These are phyloP conservation scores for Globisporangium radiosum DNA, from an alignment of 352 stramenopile genomes.

Conservation along the genomic window DNA sequence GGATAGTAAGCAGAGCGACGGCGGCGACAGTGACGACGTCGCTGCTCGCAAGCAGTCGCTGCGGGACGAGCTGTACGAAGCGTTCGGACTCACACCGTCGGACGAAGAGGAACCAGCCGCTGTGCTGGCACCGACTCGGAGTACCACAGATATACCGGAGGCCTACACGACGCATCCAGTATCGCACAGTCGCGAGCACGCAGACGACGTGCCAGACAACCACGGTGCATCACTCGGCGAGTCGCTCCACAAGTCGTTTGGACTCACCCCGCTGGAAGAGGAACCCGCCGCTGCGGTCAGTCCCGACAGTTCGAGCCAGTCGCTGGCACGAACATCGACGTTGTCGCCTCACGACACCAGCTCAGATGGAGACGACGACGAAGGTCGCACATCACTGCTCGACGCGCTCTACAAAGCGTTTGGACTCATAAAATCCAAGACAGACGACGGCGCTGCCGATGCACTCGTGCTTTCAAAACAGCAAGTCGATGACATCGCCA, in stretches of 20 bases:
- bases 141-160: background rate
- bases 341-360: no score
- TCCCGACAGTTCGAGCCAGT: background rate
- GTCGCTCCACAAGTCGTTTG: background rate
- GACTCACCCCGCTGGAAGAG: background rate
- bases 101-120: background rate
- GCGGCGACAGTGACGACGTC: background rate
- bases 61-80: background rate
- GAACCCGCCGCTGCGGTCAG: background rate
- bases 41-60: background rate
- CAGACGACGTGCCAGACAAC: background rate
- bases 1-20: background rate
- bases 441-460: background rate
- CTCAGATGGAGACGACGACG: background rate
- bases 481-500: background rate
- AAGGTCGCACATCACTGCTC: background rate
- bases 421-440: background rate
- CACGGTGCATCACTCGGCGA: background rate
- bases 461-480: background rate
- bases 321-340: background rate
- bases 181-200: background rate
- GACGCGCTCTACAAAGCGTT: constrained; percentile 10
- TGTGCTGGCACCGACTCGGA: background rate
- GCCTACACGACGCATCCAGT: background rate
- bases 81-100: background rate